Evolutionary conservation across 768 basidiomycete species (phyloP).

Genomic region (Collybia nuda): DNA sequence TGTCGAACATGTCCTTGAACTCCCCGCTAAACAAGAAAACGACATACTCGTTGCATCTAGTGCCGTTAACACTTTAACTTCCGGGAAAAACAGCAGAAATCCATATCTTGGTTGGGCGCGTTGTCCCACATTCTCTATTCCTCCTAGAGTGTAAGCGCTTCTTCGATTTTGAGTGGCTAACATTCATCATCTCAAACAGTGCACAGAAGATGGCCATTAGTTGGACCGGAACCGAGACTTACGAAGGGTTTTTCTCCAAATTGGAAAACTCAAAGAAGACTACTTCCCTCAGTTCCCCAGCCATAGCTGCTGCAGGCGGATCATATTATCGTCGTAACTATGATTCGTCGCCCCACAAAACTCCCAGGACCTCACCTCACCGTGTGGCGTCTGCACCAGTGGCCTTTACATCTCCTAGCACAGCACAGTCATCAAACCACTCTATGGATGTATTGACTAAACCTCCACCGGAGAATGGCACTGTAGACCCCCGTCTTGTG

Average conservation of each 20-base stretch:
- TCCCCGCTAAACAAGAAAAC: no score
- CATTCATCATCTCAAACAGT: not conserved
- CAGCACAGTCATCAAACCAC: not conserved
- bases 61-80: no score
- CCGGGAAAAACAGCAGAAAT: no score
- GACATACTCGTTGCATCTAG: no score
- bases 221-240: not conserved
- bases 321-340: not conserved
- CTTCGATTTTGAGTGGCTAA: no score
- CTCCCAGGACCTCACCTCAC: not conserved
- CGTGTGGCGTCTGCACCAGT: not conserved
- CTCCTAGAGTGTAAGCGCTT: no score
- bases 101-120: no score
- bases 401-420: not conserved
- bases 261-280: not conserved
- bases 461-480: not conserved
- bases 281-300: no score
- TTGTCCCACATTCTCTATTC: no score
- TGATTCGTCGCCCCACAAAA: not conserved
- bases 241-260: constrained; percentile 2
- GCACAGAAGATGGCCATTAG: not conserved
- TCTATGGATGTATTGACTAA: not conserved
- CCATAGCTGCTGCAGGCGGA: no score
- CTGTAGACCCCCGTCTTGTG: not conserved
- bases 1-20: no score